phyloP scores from a whole-genome alignment of 768 basidiomycete genomes.

The Tylopilus rubrobrunneus region DNA sequence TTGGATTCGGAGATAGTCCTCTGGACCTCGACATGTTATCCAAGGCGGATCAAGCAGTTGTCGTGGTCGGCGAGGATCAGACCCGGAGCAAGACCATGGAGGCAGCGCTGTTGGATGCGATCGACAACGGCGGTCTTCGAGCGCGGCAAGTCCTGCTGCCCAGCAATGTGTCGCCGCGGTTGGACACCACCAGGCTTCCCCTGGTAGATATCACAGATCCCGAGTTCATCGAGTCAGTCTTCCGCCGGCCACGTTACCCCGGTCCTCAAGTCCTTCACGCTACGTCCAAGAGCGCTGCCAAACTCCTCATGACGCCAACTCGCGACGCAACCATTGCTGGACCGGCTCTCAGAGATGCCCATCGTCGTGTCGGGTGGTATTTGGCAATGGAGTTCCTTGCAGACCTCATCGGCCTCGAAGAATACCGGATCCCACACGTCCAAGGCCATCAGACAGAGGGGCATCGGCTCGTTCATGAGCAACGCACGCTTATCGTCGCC shows the following conservation, averaged over 20 bases:
- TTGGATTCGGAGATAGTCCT: conserved; percentile 14
- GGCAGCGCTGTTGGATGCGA: conserved; percentile 9
- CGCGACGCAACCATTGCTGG: conserved; percentile 13
- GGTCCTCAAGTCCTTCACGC: conserved; percentile 12
- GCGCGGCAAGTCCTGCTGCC: conserved; percentile 13
- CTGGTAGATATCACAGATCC: conserved; percentile 14
- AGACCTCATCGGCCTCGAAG: conserved; percentile 15
- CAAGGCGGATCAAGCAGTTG: conserved; percentile 14
- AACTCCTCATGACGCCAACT: conserved; percentile 14
- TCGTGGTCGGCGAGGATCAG: conserved; percentile 11
- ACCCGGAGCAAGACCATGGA: conserved; percentile 14
- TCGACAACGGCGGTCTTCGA: conserved; percentile 11
- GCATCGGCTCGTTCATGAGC: conserved; percentile 11
- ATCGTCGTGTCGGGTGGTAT: conserved; percentile 16
- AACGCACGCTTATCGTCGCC: conserved; percentile 13
- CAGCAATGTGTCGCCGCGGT: conserved; percentile 9
- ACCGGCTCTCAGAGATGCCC: conserved; percentile 14
- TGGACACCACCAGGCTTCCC: conserved; percentile 14
- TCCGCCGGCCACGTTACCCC: conserved; percentile 9
- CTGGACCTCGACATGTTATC: conserved; percentile 13
- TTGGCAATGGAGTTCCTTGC: conserved; percentile 15
- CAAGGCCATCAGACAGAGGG: conserved; percentile 15
- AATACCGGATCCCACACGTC: conserved; percentile 12
- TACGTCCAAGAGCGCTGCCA: conserved; percentile 11
- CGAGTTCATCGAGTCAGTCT: conserved; percentile 13